These are phyloP conservation scores for Lonicera japonica DNA, from an alignment of 129 eudicot genomes.

Conservation along the genomic window DNA sequence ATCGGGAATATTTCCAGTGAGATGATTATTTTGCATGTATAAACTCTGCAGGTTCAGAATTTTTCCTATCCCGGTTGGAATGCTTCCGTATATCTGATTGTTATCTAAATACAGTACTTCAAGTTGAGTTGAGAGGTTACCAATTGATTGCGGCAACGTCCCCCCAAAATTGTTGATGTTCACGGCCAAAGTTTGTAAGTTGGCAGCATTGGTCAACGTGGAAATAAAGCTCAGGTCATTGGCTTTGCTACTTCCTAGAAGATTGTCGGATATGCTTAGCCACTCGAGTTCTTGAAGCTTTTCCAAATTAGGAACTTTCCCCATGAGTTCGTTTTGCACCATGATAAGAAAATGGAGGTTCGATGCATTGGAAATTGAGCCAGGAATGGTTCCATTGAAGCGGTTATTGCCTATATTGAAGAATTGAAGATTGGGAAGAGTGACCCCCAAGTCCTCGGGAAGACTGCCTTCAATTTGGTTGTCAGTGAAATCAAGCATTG, in stretches of 20 bases:
- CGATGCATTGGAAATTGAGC: slow-evolving; percentile 15
- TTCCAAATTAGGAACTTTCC: slow-evolving; percentile 2
- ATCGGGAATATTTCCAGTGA: slow-evolving; percentile 8
- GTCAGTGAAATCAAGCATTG: background rate
- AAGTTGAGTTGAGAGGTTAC: slow-evolving; percentile 9
- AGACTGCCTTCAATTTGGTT: slow-evolving; percentile 12
- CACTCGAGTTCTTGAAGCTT: background rate
- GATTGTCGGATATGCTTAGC: background rate
- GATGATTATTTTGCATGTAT: background rate
- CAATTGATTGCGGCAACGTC: slow-evolving; percentile 14
- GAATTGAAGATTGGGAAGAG: background rate
- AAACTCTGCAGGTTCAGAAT: background rate
- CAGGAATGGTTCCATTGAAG: slow-evolving; percentile 7
- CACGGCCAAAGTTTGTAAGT: background rate
- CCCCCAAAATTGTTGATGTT: slow-evolving; percentile 13
- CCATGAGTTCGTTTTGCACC: background rate
- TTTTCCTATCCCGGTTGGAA: slow-evolving; percentile 10
- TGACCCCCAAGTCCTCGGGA: slow-evolving; percentile 1
- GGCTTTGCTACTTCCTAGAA: background rate
- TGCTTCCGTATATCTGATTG: slow-evolving; percentile 5
- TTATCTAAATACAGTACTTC: background rate
- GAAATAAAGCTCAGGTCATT: slow-evolving; percentile 2
- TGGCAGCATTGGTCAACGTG: slow-evolving; percentile 12
- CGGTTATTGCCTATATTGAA: background rate
- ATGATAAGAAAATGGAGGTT: background rate